Evolutionary conservation across 192 early-diverging fungal species (phyloP).

Genomic region (Backusella mclennaniae): DNA sequence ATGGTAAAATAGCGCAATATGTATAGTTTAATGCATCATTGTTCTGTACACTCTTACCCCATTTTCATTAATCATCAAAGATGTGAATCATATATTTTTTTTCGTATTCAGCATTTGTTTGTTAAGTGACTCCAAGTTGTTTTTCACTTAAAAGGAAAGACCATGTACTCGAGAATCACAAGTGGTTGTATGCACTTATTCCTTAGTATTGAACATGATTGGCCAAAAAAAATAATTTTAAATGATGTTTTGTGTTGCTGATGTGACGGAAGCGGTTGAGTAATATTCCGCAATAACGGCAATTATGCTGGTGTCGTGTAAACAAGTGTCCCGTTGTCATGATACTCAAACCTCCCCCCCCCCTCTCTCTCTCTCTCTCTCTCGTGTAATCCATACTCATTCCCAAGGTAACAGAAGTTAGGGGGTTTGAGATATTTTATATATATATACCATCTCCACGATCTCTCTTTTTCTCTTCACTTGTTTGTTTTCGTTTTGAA

Average conservation of each 20-base stretch:
- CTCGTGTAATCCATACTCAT: not conserved
- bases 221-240: not conserved
- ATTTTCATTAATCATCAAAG: not conserved
- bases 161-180: not conserved
- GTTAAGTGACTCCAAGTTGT: not conserved
- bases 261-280: not conserved
- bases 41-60: not conserved
- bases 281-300: not conserved
- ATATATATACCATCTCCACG: not conserved
- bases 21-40: not conserved
- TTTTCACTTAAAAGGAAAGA: not conserved
- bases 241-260: not conserved
- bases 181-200: not conserved
- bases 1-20: not conserved
- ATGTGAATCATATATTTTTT: not conserved
- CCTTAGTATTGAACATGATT: not conserved
- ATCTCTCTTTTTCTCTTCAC: not conserved
- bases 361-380: too few relatives aligned
- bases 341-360: not conserved
- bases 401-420: not conserved
- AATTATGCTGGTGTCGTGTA: not conserved
- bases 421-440: not conserved
- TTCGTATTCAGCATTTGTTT: not conserved
- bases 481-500: not conserved
- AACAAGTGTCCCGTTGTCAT: not conserved